Base-by-base conservation (phyloP, 2,329 filamentous ascomycete species). In the Metarhizium album region DNA sequence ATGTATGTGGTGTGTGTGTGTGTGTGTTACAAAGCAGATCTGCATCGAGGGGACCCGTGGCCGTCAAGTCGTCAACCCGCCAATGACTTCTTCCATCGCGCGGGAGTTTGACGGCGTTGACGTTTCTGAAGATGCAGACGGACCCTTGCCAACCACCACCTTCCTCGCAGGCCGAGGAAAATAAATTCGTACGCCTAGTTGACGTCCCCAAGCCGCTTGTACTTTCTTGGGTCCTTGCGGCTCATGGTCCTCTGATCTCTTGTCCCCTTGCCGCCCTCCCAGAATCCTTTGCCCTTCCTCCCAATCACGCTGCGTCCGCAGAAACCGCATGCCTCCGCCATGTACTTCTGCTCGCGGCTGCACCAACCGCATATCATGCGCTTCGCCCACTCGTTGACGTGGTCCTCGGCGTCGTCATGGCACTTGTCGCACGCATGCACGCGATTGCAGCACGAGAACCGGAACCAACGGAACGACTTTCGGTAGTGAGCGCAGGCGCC, bases 211-310 rank as follows among this genome's bases (percentile, higher is more conserved):
- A 79, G 62, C 48, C 84, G 73, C 63, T 82, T 84, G 64, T 81
- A 82, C 72, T 89, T 89, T 60, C 85, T 76, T 61, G 82, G 82
- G 66, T 89, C 85, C 67, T 88, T 89, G 53, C 82, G 74, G 59
- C 81, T 86, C 87, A 90, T 90, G 60, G 75, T 69, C 31, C 68
- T 70, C 65, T 74, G 79, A 62, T 90, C 85, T 54, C 87, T 73
- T n/a, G 86, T 90, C 1, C 86, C 86, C 64, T 86, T 88, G 1
- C 88, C 88, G 11, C 88, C 88, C 70, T 94, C 88, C 88, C 88
- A 94, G 67, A 90, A 94, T 0, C 88, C 88, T 42, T 64, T 67
- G 3, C 79, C 79, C 61, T 80, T 83, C 56, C 68, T 74, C 0
- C 86, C 82, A 48, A 90, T 75, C 13, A 93, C 76, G 47, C 75